A percentile compares a stretch with the other conserved stretches of the same genome.
These are phyloP conservation scores for Ramaria sp. DNA, from an alignment of 768 basidiomycete genomes.

Conservation along the genomic window DNA sequence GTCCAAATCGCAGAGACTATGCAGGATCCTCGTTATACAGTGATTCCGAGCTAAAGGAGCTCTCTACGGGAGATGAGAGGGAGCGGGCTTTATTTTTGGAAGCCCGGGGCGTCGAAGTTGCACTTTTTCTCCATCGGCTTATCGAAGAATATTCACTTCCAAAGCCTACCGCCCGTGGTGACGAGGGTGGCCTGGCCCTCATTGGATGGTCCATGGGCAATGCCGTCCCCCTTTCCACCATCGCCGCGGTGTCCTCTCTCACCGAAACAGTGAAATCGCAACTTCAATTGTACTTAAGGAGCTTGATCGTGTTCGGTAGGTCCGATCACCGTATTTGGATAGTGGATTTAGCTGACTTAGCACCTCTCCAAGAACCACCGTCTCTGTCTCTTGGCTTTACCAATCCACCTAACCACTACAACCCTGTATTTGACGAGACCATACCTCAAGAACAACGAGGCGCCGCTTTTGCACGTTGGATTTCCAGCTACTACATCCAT, in stretches of 20 bases:
- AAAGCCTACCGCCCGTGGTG: slow-evolving; percentile 11
- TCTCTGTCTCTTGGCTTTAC: not conserved
- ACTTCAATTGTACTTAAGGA: slow-evolving; percentile 11
- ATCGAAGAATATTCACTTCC: slow-evolving; percentile 22
- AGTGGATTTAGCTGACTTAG: not conserved
- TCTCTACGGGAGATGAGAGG: not conserved
- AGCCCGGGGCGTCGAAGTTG: slow-evolving; percentile 24
- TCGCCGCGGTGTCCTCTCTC: slow-evolving; percentile 16
- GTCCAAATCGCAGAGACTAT: slow-evolving; percentile 27
- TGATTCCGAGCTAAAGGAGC: slow-evolving; percentile 17
- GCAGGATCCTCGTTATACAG: slow-evolving; percentile 26
- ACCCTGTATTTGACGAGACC: not conserved
- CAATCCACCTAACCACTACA: not conserved
- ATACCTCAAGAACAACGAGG: not conserved
- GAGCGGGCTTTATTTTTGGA: slow-evolving; percentile 14
- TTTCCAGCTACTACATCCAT: slow-evolving; percentile 1
- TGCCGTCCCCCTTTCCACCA: slow-evolving; percentile 16
- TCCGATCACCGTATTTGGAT: not conserved
- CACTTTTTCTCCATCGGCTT: slow-evolving; percentile 24
- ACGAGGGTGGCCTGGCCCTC: slow-evolving; percentile 21
- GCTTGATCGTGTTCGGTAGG: slow-evolving; percentile 15
- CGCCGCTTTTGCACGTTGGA: not conserved
- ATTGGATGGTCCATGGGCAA: slow-evolving; percentile 29
- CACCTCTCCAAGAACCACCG: not conserved
- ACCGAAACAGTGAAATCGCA: too few relatives aligned